phyloP scores from a whole-genome alignment of 176 grass and related monocot genomes.

The Poa annua region DNA sequence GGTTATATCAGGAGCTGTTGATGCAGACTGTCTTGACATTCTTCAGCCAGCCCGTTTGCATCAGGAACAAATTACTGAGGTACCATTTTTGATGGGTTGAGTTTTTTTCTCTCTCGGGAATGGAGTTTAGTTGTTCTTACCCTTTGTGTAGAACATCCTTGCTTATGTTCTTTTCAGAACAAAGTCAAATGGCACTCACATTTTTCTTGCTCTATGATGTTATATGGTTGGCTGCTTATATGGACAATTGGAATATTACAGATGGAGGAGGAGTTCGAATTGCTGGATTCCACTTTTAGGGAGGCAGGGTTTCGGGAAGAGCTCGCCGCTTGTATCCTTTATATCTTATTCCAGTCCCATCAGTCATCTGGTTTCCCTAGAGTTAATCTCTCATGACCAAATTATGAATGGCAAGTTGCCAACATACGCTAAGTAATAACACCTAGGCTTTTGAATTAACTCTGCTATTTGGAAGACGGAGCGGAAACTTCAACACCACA shows the following conservation, averaged over 20 bases:
- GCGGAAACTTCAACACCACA: slow-evolving; percentile 32
- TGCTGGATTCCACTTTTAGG: slow-evolving; percentile 63
- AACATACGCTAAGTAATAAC: slow-evolving; percentile 28
- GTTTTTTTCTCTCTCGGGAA: background rate
- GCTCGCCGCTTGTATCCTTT: slow-evolving; percentile 72
- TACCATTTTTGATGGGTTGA: slow-evolving; percentile 11
- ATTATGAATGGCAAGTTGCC: background rate
- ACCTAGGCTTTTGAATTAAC: no score
- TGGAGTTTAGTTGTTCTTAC: background rate
- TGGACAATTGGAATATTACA: slow-evolving; percentile 41
- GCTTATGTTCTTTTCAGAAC: background rate
- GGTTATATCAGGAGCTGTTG: slow-evolving; percentile 70
- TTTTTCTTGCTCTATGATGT: slow-evolving; percentile 14
- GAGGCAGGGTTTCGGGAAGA: slow-evolving; percentile 63
- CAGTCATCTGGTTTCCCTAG: slow-evolving; percentile 30
- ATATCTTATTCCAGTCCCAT: slow-evolving; percentile 10
- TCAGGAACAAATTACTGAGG: slow-evolving; percentile 53
- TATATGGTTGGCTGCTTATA: slow-evolving; percentile 20
- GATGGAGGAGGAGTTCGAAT: slow-evolving; percentile 71
- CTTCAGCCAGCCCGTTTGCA: slow-evolving; percentile 73
- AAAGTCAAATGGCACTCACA: background rate
- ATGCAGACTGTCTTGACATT: slow-evolving; percentile 72
- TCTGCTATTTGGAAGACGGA: no score
- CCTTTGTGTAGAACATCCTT: background rate
- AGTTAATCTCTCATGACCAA: slow-evolving; percentile 32